Evolutionary conservation across 1,284 basidiomycete species (phyloP).

Genomic region (Coriolopsis trogii): DNA sequence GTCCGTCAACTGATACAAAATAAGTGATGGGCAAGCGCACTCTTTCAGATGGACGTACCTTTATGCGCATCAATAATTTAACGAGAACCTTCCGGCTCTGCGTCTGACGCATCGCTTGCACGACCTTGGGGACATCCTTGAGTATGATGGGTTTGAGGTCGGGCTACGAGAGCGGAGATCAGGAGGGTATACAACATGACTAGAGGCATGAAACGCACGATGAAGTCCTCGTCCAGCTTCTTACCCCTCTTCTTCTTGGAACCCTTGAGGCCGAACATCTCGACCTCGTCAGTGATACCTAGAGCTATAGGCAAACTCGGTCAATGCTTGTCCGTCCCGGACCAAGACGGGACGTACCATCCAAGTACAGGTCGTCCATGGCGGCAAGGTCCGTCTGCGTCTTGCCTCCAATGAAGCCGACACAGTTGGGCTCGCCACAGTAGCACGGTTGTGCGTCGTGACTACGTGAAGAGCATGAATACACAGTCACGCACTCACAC

Average conservation of each 20-base stretch:
- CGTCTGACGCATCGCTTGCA: constrained; percentile 91
- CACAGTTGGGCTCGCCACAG: constrained; percentile 95
- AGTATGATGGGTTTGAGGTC: constrained; percentile 75
- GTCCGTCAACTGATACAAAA: constrained; percentile 71
- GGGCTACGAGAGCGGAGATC: constrained; percentile 45
- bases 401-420: constrained; percentile 96
- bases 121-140: constrained; percentile 88
- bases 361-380: constrained; percentile 95
- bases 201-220: constrained; percentile 48
- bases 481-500: no score
- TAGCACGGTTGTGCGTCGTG: constrained; percentile 96
- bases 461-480: no score
- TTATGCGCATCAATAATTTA: constrained; percentile 87
- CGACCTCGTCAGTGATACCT: constrained; percentile 92
- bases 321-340: neutral
- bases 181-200: neutral
- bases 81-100: constrained; percentile 82
- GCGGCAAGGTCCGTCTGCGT: constrained; percentile 95
- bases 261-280: constrained; percentile 80
- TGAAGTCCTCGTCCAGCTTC: constrained; percentile 94
- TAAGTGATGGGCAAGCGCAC: neutral
- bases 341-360: constrained; percentile 63
- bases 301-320: constrained; percentile 61
- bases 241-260: constrained; percentile 89
- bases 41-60: constrained; percentile 52